Base-by-base conservation (phyloP, 2,329 filamentous ascomycete species). In the Calycina marina region DNA sequence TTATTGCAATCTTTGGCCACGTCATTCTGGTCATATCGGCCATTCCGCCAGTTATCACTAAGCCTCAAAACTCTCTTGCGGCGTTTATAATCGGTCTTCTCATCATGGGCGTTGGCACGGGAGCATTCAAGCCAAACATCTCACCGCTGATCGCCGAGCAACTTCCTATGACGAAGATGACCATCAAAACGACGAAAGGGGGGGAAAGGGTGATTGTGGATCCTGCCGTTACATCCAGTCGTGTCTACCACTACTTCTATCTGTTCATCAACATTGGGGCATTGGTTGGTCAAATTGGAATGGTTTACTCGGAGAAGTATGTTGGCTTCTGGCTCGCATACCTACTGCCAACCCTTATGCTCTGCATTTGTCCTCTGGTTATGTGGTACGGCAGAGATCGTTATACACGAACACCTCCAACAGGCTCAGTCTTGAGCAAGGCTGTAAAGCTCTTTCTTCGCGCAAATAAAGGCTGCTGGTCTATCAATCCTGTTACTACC, bases 271-370 rank as follows among this genome's bases (percentile, higher is more conserved):
- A 81, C 48, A 50, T 77, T 10, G 78, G 78, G 18, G 68, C 73
- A 15, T 35, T 49, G 6, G 47, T 62, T 28, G 71, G 65, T 27
- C 72, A 75, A 52, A 64, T 78, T 36, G 61, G 59, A 47, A 83
- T 77, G 70, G 74, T 73, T 18, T 85, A 80, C 47, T 71, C 77
- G 2, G 79, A 84, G 55, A 77, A 78, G 50, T 81, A 80, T 39
- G 65, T 82, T 29, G 78, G 78, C 5, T 84, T 81, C 60, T 85
- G 75, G 73, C 63, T 79, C 14, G 65, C 77, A 0, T 85, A 64
- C 57, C 55, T 77, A 24, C 62, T 83, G 8, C 77, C 77, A 6
- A 82, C 77, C 1, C 52, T 62, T 34, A 56, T 81, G 48, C 79
- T 80, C 59, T 61, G 69, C 25, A 33, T 67, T 30, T 72, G 71